Conservation (phyloP, 2,329 filamentous ascomycete genomes). For the Cryphonectria japonica region DNA sequence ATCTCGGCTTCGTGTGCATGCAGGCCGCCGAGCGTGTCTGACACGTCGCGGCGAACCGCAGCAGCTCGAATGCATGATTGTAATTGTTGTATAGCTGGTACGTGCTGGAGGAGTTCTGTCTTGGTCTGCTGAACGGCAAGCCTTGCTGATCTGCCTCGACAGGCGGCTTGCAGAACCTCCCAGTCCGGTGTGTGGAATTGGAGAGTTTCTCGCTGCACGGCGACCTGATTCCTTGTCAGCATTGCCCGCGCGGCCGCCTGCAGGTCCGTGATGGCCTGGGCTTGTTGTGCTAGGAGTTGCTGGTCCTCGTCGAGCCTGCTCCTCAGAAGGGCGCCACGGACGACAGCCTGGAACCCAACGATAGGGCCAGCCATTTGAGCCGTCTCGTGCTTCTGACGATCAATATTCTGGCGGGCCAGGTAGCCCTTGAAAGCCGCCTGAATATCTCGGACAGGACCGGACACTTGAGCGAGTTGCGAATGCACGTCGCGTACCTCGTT, state of each 20-base stretch:
- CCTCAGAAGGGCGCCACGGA: constrained; percentile 67
- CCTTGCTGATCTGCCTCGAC: constrained; percentile 54
- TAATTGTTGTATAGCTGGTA: constrained; percentile 48
- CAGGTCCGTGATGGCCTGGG: constrained; percentile 55
- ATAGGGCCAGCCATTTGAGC: constrained; percentile 56
- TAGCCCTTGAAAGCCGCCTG: constrained; percentile 71
- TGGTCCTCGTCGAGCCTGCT: constrained; percentile 58
- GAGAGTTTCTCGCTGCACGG: constrained; percentile 55
- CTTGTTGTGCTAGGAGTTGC: constrained; percentile 54
- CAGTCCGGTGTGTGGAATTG: constrained; percentile 53
- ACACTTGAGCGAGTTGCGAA: constrained; percentile 64
- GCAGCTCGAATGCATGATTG: constrained; percentile 59
- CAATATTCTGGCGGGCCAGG: constrained; percentile 62
- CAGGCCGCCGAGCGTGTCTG: constrained; percentile 52
- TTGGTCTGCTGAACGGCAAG: constrained; percentile 49
- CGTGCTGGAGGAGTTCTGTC: constrained; percentile 52
- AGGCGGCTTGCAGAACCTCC: constrained; percentile 52
- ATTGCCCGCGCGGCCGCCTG: constrained; percentile 70
- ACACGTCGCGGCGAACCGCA: constrained; percentile 56
- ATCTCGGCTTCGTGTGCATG: constrained; percentile 50
- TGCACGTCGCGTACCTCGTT: constrained; percentile 59
- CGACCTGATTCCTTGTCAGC: constrained; percentile 59
- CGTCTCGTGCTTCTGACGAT: constrained; percentile 60
- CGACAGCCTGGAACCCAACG: constrained; percentile 64
- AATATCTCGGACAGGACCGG: constrained; percentile 66